These are phyloP conservation scores for Eucalyptus sp. DNA, from an alignment of 345 rosid genomes.

Conservation along the genomic window DNA sequence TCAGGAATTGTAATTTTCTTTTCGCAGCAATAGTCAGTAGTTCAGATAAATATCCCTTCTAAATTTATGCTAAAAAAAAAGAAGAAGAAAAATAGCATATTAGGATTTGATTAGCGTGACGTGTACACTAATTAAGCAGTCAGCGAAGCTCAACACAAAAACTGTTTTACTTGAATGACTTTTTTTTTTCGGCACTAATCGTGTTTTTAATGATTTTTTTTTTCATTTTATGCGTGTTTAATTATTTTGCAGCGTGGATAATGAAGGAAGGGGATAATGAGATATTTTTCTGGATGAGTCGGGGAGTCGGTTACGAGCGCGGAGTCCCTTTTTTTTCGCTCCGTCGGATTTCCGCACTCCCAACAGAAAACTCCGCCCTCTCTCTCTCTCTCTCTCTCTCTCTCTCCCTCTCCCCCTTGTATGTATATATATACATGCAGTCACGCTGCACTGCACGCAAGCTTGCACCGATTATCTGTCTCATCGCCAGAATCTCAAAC, in stretches of 20 bases:
- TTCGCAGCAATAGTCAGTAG: no score
- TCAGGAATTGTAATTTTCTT: neutral
- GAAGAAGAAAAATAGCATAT: no score
- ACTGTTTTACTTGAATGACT: neutral
- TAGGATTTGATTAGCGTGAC: neutral
- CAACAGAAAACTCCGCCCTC: neutral
- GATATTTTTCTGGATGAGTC: neutral
- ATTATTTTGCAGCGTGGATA: neutral
- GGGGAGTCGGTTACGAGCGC: neutral
- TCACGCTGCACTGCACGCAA: neutral
- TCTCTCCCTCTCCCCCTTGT: neutral
- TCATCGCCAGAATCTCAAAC: neutral
- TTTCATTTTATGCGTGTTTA: neutral
- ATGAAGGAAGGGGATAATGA: neutral
- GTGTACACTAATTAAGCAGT: neutral
- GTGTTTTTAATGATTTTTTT: neutral
- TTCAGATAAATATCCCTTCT: neutral
- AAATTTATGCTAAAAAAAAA: neutral
- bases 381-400: neutral
- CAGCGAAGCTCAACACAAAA: neutral
- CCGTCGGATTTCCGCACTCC: neutral
- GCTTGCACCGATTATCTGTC: neutral
- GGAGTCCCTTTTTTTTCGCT: neutral
- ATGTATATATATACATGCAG: neutral
- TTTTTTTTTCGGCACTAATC: neutral